Evolutionary conservation across 2,329 filamentous ascomycete species (phyloP).

Genomic region (Colletotrichum sojae): DNA sequence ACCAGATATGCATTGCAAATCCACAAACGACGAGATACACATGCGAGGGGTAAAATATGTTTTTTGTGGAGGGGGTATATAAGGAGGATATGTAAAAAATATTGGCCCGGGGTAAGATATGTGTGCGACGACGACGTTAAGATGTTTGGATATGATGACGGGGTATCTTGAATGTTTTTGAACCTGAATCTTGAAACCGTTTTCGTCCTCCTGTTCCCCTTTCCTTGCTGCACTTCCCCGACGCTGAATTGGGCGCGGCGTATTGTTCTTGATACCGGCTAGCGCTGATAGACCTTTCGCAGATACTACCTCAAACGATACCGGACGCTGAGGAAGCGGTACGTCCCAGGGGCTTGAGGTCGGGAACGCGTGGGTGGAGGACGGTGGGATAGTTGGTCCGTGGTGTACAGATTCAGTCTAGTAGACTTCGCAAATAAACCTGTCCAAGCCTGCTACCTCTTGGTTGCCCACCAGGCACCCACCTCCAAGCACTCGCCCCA

Average conservation of each 20-base stretch:
- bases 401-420: not conserved
- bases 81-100: not conserved
- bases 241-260: not conserved
- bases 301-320: constrained; percentile 96
- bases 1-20: not conserved
- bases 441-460: constrained; percentile 58
- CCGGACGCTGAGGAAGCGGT: constrained; percentile 85
- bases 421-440: constrained; percentile 37
- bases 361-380: not conserved
- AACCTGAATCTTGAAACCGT: constrained; percentile 25
- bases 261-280: not conserved
- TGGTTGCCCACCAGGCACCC: constrained; percentile 91
- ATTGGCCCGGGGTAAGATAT: not conserved
- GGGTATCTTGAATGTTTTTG: constrained; percentile 35
- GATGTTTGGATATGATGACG: constrained; percentile 14
- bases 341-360: constrained; percentile 57
- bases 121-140: not conserved
- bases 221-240: not conserved
- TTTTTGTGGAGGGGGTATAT: not conserved
- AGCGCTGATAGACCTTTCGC: constrained; percentile 40
- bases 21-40: no score
- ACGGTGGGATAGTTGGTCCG: no score
- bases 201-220: constrained; percentile 4
- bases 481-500: constrained; percentile 90
- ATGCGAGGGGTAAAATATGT: not conserved